These are phyloP conservation scores for Pleurotus salmoneostramineus DNA, from an alignment of 768 basidiomycete species.

Conservation along the genomic window DNA sequence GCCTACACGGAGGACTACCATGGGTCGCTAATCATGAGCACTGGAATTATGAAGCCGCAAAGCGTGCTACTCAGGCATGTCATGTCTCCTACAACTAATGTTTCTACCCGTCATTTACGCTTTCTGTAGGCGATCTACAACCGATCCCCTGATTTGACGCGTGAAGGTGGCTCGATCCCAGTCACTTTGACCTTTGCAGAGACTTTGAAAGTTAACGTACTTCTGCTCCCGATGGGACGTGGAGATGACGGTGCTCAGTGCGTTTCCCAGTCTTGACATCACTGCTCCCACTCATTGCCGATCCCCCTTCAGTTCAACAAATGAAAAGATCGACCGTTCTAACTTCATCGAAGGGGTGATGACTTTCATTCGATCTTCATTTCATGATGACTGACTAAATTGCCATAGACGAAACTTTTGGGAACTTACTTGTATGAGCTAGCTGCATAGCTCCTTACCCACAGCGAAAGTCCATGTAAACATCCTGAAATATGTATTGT, in stretches of 20 bases:
- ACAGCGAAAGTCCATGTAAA: not conserved
- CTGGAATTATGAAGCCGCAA: constrained; percentile 92
- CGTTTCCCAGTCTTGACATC: constrained; percentile 22
- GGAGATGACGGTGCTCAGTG: constrained; percentile 94
- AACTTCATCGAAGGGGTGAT: constrained; percentile 85
- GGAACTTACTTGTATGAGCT: constrained; percentile 83
- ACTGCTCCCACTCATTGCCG: not conserved
- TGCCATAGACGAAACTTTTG: constrained; percentile 60
- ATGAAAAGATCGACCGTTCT: constrained; percentile 89
- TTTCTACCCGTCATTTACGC: constrained; percentile 20
- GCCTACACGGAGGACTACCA: constrained; percentile 79
- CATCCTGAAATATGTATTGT: not conserved
- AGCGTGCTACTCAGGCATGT: constrained; percentile 72
- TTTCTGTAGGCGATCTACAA: constrained; percentile 53
- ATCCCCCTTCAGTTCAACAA: constrained; percentile 60
- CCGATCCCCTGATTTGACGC: constrained; percentile 74
- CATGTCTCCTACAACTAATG: not conserved
- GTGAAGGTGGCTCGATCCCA: constrained; percentile 94
- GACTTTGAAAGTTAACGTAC: constrained; percentile 78
- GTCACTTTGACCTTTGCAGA: constrained; percentile 94
- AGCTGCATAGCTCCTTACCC: constrained; percentile 16
- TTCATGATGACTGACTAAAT: not conserved
- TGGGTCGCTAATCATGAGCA: constrained; percentile 86
- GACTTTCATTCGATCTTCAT: constrained; percentile 16
- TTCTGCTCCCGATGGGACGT: constrained; percentile 89